A percentile compares a stretch with the other conserved stretches of the same genome.
Conservation (phyloP, 306 rosid species). For the Oemleria cerasiformis region DNA sequence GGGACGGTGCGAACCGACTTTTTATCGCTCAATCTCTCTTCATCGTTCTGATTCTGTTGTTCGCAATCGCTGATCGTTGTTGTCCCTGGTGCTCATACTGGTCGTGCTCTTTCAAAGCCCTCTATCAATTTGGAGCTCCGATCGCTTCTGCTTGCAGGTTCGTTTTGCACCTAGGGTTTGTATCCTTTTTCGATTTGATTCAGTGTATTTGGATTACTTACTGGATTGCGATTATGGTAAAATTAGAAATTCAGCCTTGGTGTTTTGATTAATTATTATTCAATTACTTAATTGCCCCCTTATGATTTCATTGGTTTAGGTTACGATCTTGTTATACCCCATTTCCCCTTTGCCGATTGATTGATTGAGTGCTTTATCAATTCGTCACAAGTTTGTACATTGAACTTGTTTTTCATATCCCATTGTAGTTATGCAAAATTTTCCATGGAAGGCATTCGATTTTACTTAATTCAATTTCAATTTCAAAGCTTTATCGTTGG, state of each 20-base stretch:
- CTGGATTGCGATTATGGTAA: not conserved
- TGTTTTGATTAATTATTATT: not conserved
- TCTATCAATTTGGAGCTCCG: conserved; percentile 26
- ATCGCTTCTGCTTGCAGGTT: conserved; percentile 23
- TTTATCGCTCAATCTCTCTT: conserved; percentile 10
- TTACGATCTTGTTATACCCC: conserved; percentile 11
- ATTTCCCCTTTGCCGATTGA: not conserved
- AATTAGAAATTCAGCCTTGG: conserved; percentile 2
- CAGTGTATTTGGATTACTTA: conserved; percentile 4
- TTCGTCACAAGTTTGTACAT: not conserved
- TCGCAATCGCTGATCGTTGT: conserved; percentile 32
- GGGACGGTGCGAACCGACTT: conserved; percentile 10
- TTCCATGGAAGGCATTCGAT: not conserved
- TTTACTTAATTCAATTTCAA: not conserved
- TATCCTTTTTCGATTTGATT: conserved; percentile 15
- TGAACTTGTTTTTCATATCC: not conserved
- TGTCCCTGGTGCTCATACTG: not conserved
- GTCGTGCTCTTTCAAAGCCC: conserved; percentile 17
- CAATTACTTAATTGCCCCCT: conserved; percentile 18
- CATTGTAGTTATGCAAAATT: not conserved
- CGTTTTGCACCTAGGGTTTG: conserved; percentile 25
- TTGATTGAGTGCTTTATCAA: not conserved
- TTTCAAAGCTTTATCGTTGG: not conserved
- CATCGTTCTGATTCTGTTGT: not conserved
- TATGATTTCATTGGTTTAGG: conserved; percentile 1